Percentiles rank a stretch among this genome's conserved stretches.
phyloP scores from a whole-genome alignment of 371 early-diverging fungal genomes.

The Conidiobolus incongruus region DNA sequence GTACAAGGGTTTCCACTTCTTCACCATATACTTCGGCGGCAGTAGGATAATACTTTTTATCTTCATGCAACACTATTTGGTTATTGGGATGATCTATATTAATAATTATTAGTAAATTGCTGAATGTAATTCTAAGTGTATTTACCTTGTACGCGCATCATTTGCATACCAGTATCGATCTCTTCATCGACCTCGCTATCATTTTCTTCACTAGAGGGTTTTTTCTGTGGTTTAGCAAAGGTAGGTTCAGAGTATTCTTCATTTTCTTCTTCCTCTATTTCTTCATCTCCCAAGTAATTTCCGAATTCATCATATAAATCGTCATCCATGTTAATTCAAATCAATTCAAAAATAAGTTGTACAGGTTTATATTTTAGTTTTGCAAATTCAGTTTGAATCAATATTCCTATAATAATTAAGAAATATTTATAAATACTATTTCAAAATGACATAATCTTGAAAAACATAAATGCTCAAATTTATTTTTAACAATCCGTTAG shows the following conservation, averaged over 20 bases:
- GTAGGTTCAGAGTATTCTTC: constrained; percentile 12
- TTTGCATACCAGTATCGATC: background rate
- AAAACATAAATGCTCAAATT: too few relatives aligned
- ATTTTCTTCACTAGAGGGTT: background rate
- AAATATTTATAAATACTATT: too few relatives aligned
- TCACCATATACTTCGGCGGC: constrained; percentile 94
- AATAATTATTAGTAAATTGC: background rate
- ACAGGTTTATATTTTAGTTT: too few relatives aligned
- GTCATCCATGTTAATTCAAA: constrained; percentile 33
- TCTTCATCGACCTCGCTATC: background rate
- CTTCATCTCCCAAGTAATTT: constrained; percentile 74
- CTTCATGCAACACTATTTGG: constrained; percentile 86
- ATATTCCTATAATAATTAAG: too few relatives aligned
- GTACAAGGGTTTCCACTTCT: constrained; percentile 85
- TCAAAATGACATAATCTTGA: too few relatives aligned
- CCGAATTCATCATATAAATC: constrained; percentile 90
- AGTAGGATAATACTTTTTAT: constrained; percentile 91
- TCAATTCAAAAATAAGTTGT: too few relatives aligned
- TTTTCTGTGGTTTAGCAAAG: constrained; percentile 9
- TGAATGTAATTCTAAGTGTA: background rate
- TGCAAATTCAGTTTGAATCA: too few relatives aligned
- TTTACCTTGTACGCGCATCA: background rate
- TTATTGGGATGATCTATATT: constrained; percentile 32
- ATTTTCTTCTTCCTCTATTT: constrained; percentile 17
- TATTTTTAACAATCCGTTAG: too few relatives aligned